Conservation (phyloP, 1,284 basidiomycete genomes). For the Rhodofomes roseus region DNA sequence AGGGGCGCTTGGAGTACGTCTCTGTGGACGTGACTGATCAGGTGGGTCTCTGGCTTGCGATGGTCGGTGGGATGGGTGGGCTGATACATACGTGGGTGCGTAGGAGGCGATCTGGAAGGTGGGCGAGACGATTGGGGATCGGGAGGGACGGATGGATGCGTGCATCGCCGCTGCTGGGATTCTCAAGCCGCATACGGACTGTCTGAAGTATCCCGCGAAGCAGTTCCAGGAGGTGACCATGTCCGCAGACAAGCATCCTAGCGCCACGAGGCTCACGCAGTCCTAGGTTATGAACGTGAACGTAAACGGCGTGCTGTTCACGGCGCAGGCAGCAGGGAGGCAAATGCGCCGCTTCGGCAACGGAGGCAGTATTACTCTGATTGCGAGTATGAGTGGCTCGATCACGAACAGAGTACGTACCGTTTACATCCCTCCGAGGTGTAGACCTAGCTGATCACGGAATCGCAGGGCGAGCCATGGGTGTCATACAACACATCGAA, state of each 20-base stretch:
- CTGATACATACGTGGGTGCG: not conserved
- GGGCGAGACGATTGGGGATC: constrained; percentile 55
- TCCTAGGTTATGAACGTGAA: constrained; percentile 71
- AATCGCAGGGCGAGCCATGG: constrained; percentile 63
- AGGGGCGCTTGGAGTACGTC: constrained; percentile 61
- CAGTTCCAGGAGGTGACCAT: constrained; percentile 62
- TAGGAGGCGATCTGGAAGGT: constrained; percentile 48
- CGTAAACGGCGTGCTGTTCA: constrained; percentile 72
- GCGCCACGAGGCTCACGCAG: not conserved
- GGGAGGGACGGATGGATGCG: constrained; percentile 65
- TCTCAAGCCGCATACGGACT: constrained; percentile 56
- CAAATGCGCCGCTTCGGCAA: constrained; percentile 70
- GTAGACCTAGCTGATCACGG: not conserved
- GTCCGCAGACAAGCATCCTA: not conserved
- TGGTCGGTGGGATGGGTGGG: not conserved
- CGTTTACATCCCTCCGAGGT: not conserved
- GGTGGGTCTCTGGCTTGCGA: constrained; percentile 16
- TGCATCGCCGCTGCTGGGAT: constrained; percentile 66
- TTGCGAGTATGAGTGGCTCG: constrained; percentile 85
- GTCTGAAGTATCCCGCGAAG: constrained; percentile 66
- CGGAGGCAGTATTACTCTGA: constrained; percentile 78
- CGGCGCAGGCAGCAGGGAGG: constrained; percentile 75
- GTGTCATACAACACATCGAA: constrained; percentile 81
- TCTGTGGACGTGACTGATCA: constrained; percentile 65
- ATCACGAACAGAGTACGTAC: constrained; percentile 71